Evolutionary conservation across 768 basidiomycete genomes (phyloP).

Genomic region (Leccinum subgranulosum): DNA sequence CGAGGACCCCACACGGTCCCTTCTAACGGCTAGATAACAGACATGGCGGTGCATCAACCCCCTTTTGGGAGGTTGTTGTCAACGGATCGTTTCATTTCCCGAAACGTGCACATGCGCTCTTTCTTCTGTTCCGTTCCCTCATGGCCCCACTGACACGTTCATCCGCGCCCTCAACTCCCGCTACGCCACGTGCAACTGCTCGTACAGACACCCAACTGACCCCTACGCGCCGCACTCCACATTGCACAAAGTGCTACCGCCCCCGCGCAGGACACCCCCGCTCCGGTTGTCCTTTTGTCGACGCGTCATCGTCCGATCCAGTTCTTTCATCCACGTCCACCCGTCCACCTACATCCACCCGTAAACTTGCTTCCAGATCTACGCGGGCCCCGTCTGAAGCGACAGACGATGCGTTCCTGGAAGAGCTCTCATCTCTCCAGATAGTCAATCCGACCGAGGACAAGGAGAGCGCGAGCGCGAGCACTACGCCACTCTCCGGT

Average conservation of each 20-base stretch:
- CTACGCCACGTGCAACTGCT: constrained; percentile 15
- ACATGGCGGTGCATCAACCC: background rate
- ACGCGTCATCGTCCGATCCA: constrained; percentile 20
- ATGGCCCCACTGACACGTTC: constrained; percentile 29
- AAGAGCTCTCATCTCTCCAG: constrained; percentile 47
- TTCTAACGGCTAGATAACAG: background rate
- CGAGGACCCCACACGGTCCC: background rate
- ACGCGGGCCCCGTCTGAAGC: background rate
- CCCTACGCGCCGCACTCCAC: constrained; percentile 49
- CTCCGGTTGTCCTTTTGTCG: constrained; percentile 52
- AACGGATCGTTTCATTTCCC: background rate
- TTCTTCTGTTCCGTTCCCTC: background rate
- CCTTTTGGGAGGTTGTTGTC: background rate
- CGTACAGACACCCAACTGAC: constrained; percentile 12
- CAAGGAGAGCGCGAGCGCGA: background rate
- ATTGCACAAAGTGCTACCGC: constrained; percentile 53
- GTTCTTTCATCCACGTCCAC: constrained; percentile 16
- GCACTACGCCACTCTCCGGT: background rate
- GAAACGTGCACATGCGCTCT: background rate
- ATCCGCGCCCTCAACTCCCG: constrained; percentile 30
- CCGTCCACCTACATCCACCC: background rate
- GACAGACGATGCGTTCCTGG: constrained; percentile 31
- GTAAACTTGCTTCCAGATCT: background rate
- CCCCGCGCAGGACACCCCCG: constrained; percentile 60
- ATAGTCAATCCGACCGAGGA: constrained; percentile 31